phyloP scores from a whole-genome alignment of 495 filamentous ascomycete genomes.

The Lasiosphaeris hirsuta region DNA sequence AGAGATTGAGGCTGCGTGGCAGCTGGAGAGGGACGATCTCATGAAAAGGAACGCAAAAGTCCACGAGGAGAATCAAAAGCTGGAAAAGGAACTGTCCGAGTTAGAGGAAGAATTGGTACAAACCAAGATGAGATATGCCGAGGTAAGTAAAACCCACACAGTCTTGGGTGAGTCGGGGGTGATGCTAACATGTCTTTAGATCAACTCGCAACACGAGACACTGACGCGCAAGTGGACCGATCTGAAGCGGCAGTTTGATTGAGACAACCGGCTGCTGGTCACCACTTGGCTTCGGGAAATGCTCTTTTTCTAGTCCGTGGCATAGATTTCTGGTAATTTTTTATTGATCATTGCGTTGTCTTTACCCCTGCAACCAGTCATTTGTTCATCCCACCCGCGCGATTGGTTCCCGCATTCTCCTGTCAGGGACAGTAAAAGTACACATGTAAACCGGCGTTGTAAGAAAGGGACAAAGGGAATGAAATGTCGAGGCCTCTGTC shows the following conservation, averaged over 20 bases:
- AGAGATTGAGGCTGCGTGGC: constrained; percentile 80
- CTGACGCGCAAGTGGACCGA: constrained; percentile 79
- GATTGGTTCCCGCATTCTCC: too few species aligned
- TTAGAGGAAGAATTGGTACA: constrained; percentile 93
- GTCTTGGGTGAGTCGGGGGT: neutral
- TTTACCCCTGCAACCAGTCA: too few species aligned
- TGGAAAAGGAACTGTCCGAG: constrained; percentile 88
- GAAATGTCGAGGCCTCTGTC: too few species aligned
- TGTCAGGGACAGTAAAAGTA: too few species aligned
- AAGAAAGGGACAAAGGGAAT: too few species aligned
- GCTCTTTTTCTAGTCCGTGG: neutral
- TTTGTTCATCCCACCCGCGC: too few species aligned
- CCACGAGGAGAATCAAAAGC: constrained; percentile 82
- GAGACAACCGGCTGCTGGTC: neutral
- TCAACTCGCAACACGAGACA: constrained; percentile 69
- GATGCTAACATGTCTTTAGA: constrained; percentile 40
- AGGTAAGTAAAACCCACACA: constrained; percentile 56
- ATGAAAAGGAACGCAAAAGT: constrained; percentile 92
- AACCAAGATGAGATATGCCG: constrained; percentile 91
- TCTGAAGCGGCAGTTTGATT: constrained; percentile 57
- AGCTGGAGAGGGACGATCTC: constrained; percentile 83
- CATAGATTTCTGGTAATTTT: too few species aligned
- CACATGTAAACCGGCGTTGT: too few species aligned
- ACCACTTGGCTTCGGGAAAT: neutral
- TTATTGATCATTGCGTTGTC: too few species aligned